These are phyloP conservation scores for Suillus spraguei DNA, from an alignment of 768 basidiomycete genomes.

Conservation along the genomic window DNA sequence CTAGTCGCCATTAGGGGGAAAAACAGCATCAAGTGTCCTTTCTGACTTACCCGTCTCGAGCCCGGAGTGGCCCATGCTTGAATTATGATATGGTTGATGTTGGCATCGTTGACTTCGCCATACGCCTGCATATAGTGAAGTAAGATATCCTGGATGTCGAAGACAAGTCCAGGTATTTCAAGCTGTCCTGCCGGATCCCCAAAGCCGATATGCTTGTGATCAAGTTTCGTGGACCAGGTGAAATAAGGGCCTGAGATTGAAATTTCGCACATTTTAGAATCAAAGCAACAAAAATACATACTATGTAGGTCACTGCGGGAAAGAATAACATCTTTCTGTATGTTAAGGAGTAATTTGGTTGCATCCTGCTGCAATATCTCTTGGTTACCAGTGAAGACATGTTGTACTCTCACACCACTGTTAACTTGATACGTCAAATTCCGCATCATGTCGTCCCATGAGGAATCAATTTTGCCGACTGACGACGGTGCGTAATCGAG, in stretches of 20 bases:
- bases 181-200: constrained; percentile 12
- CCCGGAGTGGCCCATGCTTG: constrained; percentile 48
- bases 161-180: constrained; percentile 28
- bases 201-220: constrained; percentile 1
- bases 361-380: constrained; percentile 42
- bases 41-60: constrained; percentile 33
- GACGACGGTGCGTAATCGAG: constrained; percentile 19
- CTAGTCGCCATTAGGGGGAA: constrained; percentile 17
- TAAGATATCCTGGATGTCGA: constrained; percentile 32
- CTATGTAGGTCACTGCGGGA: constrained; percentile 22
- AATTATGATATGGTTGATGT: constrained; percentile 37
- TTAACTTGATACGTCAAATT: constrained; percentile 27
- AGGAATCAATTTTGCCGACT: constrained; percentile 14
- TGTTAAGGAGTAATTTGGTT: constrained; percentile 36
- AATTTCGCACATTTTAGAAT: background rate
- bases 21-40: background rate
- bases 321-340: constrained; percentile 40
- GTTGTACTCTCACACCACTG: constrained; percentile 33
- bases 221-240: constrained; percentile 20
- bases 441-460: constrained; percentile 36
- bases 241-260: constrained; percentile 31
- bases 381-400: constrained; percentile 53
- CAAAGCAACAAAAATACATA: constrained; percentile 17
- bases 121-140: constrained; percentile 35
- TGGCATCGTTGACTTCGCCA: constrained; percentile 34